Conservation (phyloP, 1,139 yeast species). For the Lodderomyces pseudojiufengensis region DNA sequence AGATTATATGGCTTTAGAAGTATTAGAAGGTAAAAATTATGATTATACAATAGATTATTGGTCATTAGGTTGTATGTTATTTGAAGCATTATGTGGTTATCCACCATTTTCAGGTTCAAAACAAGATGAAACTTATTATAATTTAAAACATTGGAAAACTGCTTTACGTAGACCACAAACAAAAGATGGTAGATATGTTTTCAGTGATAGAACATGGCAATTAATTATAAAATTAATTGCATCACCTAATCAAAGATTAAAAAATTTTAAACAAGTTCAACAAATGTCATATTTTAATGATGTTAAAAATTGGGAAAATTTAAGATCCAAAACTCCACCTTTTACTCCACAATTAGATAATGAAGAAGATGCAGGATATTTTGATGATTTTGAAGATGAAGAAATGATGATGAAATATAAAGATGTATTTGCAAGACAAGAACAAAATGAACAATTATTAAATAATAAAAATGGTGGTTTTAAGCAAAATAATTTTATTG, state of each 20-base stretch:
- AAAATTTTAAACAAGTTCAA: constrained; percentile 76
- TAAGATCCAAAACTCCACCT: constrained; percentile 79
- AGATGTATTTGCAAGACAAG: constrained; percentile 89
- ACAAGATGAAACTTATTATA: constrained; percentile 92
- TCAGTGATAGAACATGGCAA: constrained; percentile 97
- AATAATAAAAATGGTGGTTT: constrained; percentile 44
- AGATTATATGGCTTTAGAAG: constrained; percentile 98
- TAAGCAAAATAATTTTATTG: constrained; percentile 66
- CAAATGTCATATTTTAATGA: constrained; percentile 80
- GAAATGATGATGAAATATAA: constrained; percentile 97
- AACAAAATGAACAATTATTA: constrained; percentile 76
- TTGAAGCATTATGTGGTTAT: constrained; percentile 89
- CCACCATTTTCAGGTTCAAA: constrained; percentile 96
- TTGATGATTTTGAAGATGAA: constrained; percentile 95
- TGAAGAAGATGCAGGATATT: constrained; percentile 97
- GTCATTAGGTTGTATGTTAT: constrained; percentile 94
- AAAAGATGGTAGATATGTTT: constrained; percentile 85
- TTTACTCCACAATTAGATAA: constrained; percentile 95
- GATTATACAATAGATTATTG: constrained; percentile 97
- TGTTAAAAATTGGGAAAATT: constrained; percentile 62
- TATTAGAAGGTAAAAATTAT: constrained; percentile 87
- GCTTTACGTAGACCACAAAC: constrained; percentile 87
- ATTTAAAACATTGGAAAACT: constrained; percentile 89
- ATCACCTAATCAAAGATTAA: constrained; percentile 69
- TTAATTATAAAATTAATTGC: constrained; percentile 77